phyloP scores from a whole-genome alignment of 352 stramenopile species.

The Hyaloperonospora arabidopsidis region DNA sequence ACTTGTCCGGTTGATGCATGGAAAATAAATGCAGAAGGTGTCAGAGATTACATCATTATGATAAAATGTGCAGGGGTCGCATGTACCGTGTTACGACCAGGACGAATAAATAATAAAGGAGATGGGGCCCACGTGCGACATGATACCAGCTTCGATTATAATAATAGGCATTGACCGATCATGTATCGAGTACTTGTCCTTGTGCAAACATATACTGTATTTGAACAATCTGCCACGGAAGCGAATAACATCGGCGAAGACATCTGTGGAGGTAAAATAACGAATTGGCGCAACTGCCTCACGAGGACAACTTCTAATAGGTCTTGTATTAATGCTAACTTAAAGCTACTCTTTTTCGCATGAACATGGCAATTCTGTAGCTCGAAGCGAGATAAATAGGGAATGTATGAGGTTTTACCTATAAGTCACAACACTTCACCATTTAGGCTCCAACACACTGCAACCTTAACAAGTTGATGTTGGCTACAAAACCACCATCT shows the following conservation, averaged over 20 bases:
- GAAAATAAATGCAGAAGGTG: slow-evolving; percentile 1
- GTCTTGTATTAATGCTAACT: slow-evolving; percentile 57
- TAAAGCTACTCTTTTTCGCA: slow-evolving; percentile 59
- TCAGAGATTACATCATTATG: slow-evolving; percentile 11
- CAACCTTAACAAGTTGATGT: slow-evolving; percentile 84
- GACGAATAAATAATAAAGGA: slow-evolving; percentile 42
- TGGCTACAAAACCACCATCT: slow-evolving; percentile 90
- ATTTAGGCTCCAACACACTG: slow-evolving; percentile 67
- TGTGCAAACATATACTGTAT: slow-evolving; percentile 53
- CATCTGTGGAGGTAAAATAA: slow-evolving; percentile 61
- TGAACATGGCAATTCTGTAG: slow-evolving; percentile 53
- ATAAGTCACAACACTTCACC: slow-evolving; percentile 46
- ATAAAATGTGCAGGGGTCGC: neutral
- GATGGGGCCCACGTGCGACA: slow-evolving; percentile 26
- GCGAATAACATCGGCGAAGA: slow-evolving; percentile 66
- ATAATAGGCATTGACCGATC: slow-evolving; percentile 25
- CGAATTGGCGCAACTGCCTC: slow-evolving; percentile 49
- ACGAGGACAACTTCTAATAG: slow-evolving; percentile 65
- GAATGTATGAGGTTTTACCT: slow-evolving; percentile 58
- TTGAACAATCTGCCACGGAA: slow-evolving; percentile 76
- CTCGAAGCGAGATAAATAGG: slow-evolving; percentile 51
- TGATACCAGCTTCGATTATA: slow-evolving; percentile 46
- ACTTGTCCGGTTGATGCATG: slow-evolving; percentile 18
- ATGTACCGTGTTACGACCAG: slow-evolving; percentile 21
- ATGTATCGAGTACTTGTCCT: slow-evolving; percentile 26